Base-by-base conservation (phyloP, 1,284 basidiomycete species). In the Volvariella surrecta region DNA sequence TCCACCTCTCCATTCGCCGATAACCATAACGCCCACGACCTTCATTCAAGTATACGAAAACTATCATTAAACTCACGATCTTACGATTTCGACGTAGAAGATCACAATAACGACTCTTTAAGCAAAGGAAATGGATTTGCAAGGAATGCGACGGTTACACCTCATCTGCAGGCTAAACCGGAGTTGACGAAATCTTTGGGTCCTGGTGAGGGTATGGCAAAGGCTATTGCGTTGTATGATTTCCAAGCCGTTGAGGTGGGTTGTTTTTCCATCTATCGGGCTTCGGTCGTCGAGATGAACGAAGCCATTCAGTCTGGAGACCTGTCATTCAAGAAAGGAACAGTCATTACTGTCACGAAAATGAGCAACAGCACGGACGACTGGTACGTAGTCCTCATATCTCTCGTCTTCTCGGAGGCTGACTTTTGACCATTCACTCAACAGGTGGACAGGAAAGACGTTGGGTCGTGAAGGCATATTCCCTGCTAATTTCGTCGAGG, bases 311-410 rank as follows among this genome's bases (percentile, higher is more conserved):
- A 89, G 82, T 53, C 67, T 9, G 90, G 87, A 1, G 92, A 96
- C 62, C 59, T 96, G 34, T 82, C 84, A 1, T 88, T 96, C 58
- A 71, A 66, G n/a, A 89, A 85, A 59, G 89, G 89, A 1, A 82
- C 94, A 50, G 73, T 93, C 13, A 82, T 96, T 44, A 72, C 67
- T 8, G 72, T 95, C 13, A 76, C 79, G 15, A 72, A 84, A 57
- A 86, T 78, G 64, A 90, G 80, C 48, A 74, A 82, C 32, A 87
- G 75, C 34, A 79, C 70, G 15, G 81, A 90, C 56, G 84, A 90
- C 50, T 93, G 89, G 89, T 84, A 53, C 46, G 68, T 11, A 28
- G 6, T 28, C 24, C 24, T 57, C 41, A 18, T 13, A 30, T 16
- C 37, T 45, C 37, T 41, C 10, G 17, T 19, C 40, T 16, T 7